phyloP scores from a whole-genome alignment of 2,329 filamentous ascomycete species.

The Colletotrichum lentis region DNA sequence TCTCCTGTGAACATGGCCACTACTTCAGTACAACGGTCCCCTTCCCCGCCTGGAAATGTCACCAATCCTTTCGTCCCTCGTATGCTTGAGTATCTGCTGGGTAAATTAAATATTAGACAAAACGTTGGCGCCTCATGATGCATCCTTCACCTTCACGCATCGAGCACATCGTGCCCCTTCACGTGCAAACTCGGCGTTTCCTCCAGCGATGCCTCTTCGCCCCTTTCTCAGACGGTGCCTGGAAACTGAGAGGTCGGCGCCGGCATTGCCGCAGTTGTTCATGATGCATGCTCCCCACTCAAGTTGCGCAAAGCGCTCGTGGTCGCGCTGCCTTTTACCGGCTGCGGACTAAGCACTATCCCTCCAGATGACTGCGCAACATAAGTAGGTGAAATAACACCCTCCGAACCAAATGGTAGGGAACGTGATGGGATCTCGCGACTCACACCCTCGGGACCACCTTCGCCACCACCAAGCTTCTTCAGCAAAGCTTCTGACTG shows the following conservation, averaged over 20 bases:
- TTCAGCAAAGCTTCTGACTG: conserved; percentile 70
- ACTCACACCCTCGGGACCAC: conserved; percentile 45
- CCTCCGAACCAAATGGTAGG: conserved; percentile 64
- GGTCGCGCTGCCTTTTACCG: conserved; percentile 52
- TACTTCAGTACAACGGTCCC: conserved; percentile 15
- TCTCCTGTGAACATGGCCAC: not conserved
- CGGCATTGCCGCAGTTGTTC: conserved; percentile 44
- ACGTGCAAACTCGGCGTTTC: conserved; percentile 52
- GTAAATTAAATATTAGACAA: conserved; percentile 27
- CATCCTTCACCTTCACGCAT: conserved; percentile 43
- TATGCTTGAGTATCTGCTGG: conserved; percentile 22
- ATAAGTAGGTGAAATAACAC: conserved; percentile 55
- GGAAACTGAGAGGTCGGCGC: conserved; percentile 61
- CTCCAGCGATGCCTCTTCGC: conserved; percentile 50
- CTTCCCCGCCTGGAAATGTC: not conserved
- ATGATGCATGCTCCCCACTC: conserved; percentile 36
- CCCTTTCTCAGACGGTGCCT: conserved; percentile 61
- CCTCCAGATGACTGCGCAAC: conserved; percentile 48
- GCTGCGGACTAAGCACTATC: conserved; percentile 52
- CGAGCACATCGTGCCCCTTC: conserved; percentile 53
- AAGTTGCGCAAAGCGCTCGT: conserved; percentile 49
- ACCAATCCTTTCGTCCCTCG: not conserved
- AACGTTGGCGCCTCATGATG: conserved; percentile 15
- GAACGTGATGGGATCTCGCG: conserved; percentile 58
- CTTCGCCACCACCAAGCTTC: conserved; percentile 55